phyloP scores from a whole-genome alignment of 345 rosid genomes.

The Gossypium sturtianum region DNA sequence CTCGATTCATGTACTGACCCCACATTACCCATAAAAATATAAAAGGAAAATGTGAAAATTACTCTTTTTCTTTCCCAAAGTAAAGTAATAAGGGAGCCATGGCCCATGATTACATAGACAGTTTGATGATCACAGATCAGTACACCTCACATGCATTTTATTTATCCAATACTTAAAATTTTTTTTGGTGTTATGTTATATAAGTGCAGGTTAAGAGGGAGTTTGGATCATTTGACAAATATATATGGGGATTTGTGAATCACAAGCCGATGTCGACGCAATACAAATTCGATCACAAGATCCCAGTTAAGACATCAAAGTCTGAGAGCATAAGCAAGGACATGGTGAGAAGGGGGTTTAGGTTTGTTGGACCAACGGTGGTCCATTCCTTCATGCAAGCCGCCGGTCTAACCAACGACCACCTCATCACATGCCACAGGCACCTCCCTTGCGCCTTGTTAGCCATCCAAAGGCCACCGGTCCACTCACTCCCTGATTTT shows the following conservation, averaged over 20 bases:
- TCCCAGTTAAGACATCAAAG: conserved; percentile 63
- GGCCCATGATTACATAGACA: neutral
- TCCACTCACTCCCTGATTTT: neutral
- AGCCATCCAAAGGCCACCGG: conserved; percentile 7
- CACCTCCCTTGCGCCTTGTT: conserved; percentile 42
- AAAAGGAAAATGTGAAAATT: neutral
- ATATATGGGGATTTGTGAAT: conserved; percentile 56
- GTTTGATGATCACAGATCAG: too few species aligned
- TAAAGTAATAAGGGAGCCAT: neutral
- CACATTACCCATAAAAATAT: neutral
- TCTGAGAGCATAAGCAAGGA: conserved; percentile 71
- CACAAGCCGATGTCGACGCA: conserved; percentile 40
- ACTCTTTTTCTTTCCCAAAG: neutral
- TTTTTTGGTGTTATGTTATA: neutral
- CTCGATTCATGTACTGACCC: conserved; percentile 9
- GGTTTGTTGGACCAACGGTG: conserved; percentile 56
- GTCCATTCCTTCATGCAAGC: conserved; percentile 72
- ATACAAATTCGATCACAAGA: conserved; percentile 56
- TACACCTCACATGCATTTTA: neutral
- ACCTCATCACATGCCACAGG: conserved; percentile 47
- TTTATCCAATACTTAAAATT: too few species aligned
- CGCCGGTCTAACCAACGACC: conserved; percentile 62
- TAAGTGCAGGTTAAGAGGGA: conserved; percentile 34
- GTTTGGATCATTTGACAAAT: conserved; percentile 50
- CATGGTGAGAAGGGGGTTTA: conserved; percentile 61